Percentiles rank a stretch among this genome's conserved stretches.
phyloP scores from a whole-genome alignment of 78 protist species.

The Speleostelium caveatum region DNA sequence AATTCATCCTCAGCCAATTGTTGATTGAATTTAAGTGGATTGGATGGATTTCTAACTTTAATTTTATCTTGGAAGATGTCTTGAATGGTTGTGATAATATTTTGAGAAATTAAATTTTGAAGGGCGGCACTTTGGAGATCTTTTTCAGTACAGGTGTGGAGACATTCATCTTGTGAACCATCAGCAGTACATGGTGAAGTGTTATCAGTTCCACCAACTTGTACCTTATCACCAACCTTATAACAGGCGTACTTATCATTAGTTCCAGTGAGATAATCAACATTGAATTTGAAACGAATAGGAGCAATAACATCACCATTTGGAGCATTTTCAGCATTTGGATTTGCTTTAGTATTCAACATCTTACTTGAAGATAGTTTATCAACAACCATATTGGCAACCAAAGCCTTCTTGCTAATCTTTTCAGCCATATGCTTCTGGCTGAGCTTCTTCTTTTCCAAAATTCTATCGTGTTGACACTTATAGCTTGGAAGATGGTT shows the following conservation, averaged over 20 bases:
- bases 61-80: constrained; percentile 6
- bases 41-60: constrained; percentile 6
- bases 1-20: neutral
- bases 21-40: neutral
- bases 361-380: too few species aligned
- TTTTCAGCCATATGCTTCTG: neutral
- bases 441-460: neutral
- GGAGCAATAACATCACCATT: constrained; percentile 3
- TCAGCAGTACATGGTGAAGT: neutral
- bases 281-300: constrained; percentile 18
- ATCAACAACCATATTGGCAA: neutral
- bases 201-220: neutral
- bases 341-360: neutral
- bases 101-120: neutral
- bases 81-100: neutral
- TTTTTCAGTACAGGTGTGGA: neutral
- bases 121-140: neutral
- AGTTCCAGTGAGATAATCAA: neutral
- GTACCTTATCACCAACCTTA: constrained; percentile 1
- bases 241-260: constrained; percentile 17
- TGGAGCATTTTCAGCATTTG: too few species aligned
- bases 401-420: neutral
- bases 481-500: neutral
- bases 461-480: constrained; percentile 26
- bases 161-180: neutral